A percentile compares a stretch with the other conserved stretches of the same genome.
These are phyloP conservation scores for Fusarium agapanthi DNA, from an alignment of 2,329 filamentous ascomycete genomes.

Conservation along the genomic window DNA sequence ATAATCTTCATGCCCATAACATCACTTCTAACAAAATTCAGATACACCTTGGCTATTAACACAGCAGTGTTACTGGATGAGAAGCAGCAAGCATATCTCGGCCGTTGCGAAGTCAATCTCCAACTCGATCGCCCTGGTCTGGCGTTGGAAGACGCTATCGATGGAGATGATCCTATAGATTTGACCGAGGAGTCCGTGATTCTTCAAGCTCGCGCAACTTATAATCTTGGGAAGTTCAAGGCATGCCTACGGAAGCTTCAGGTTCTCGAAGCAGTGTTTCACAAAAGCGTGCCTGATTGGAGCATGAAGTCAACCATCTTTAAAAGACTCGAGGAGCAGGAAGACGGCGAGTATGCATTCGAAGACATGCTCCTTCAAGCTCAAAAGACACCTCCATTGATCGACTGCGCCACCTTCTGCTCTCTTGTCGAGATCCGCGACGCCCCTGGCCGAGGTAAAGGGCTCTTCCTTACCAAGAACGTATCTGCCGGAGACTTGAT, in stretches of 20 bases:
- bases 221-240: slow-evolving; percentile 51
- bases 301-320: slow-evolving; percentile 31
- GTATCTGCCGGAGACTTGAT: slow-evolving; percentile 61
- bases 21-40: neutral
- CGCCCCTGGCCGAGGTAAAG: slow-evolving; percentile 54
- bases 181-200: slow-evolving; percentile 55
- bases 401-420: slow-evolving; percentile 59
- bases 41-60: slow-evolving; percentile 3
- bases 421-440: slow-evolving; percentile 52
- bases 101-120: slow-evolving; percentile 49
- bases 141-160: slow-evolving; percentile 44
- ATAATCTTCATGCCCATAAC: accelerated
- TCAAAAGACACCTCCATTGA: slow-evolving; percentile 47
- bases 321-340: slow-evolving; percentile 49
- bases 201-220: slow-evolving; percentile 56
- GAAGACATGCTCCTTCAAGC: slow-evolving; percentile 49
- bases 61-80: slow-evolving; percentile 41
- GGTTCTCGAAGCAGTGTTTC: slow-evolving; percentile 45
- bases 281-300: slow-evolving; percentile 41
- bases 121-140: slow-evolving; percentile 41
- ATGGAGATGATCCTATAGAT: slow-evolving; percentile 7
- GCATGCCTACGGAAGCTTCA: slow-evolving; percentile 49
- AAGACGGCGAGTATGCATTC: slow-evolving; percentile 51
- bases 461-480: slow-evolving; percentile 58
- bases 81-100: slow-evolving; percentile 45